phyloP scores from a whole-genome alignment of 2,329 filamentous ascomycete species.

The Lachnellula subtilissima region DNA sequence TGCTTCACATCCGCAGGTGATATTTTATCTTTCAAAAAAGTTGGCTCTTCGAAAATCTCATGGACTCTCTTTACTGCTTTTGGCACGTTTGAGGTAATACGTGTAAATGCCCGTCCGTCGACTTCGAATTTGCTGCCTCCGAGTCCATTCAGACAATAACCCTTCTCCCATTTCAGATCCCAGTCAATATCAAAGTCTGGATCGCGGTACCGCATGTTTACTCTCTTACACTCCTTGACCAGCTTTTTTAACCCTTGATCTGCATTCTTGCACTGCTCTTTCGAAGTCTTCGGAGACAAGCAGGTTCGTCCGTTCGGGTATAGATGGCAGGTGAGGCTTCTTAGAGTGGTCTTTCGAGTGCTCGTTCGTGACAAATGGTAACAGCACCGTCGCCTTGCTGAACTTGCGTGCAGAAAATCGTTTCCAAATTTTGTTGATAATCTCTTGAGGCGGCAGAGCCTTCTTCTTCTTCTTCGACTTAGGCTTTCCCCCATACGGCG shows the following conservation, averaged over 20 bases:
- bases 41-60: conserved; percentile 72
- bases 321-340: conserved; percentile 25
- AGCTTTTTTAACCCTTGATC: conserved; percentile 58
- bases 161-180: conserved; percentile 46
- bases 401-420: conserved; percentile 56
- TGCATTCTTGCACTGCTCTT: conserved; percentile 65
- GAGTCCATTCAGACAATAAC: conserved; percentile 32
- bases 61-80: conserved; percentile 71
- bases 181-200: conserved; percentile 66
- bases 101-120: conserved; percentile 39
- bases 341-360: conserved; percentile 10
- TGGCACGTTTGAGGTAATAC: conserved; percentile 50
- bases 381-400: conserved; percentile 59
- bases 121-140: conserved; percentile 45
- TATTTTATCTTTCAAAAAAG: conserved; percentile 74
- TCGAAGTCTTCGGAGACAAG: conserved; percentile 61
- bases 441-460: conserved; percentile 56
- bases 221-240: conserved; percentile 59
- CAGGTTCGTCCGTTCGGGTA: conserved; percentile 53
- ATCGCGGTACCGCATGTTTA: conserved; percentile 82
- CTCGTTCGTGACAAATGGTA: conserved; percentile 50
- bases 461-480: conserved; percentile 56
- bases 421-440: conserved; percentile 64
- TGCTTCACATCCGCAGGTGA: conserved; percentile 76
- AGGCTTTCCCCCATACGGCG: conserved; percentile 3